These are phyloP conservation scores for Aspergillus clavatus DNA, from an alignment of 2,329 filamentous ascomycete species.

Conservation along the genomic window DNA sequence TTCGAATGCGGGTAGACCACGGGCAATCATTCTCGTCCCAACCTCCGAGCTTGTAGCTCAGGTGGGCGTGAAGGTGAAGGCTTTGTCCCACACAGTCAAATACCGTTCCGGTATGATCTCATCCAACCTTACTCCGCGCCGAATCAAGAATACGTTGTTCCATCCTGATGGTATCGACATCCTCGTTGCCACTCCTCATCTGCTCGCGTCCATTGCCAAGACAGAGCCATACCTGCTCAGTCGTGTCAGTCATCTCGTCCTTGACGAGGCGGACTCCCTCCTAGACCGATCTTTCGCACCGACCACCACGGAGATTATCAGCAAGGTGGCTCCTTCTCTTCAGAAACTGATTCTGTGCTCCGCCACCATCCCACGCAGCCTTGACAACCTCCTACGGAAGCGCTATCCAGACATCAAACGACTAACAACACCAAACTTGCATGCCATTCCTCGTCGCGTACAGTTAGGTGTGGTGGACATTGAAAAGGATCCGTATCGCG, in stretches of 20 bases:
- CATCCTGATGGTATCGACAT: conserved; percentile 76
- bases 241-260: conserved; percentile 80
- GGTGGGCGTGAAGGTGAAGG: conserved; percentile 75
- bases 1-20: conserved; percentile 69
- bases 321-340: conserved; percentile 73
- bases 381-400: conserved; percentile 77
- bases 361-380: conserved; percentile 84
- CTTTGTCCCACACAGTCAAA: conserved; percentile 77
- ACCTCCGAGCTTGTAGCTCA: conserved; percentile 89
- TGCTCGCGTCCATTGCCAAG: conserved; percentile 81
- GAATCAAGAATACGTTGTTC: conserved; percentile 83
- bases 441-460: conserved; percentile 90
- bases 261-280: conserved; percentile 95
- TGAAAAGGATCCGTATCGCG: conserved; percentile 84
- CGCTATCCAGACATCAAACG: conserved; percentile 79
- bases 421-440: conserved; percentile 89
- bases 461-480: conserved; percentile 92
- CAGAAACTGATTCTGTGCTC: conserved; percentile 89
- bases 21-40: conserved; percentile 80
- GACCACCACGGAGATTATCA: conserved; percentile 75
- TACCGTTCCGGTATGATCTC: conserved; percentile 81
- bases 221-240: conserved; percentile 87
- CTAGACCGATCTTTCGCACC: conserved; percentile 89
- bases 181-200: conserved; percentile 79
- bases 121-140: conserved; percentile 66